These are phyloP conservation scores for Leccinellum albellum DNA, from an alignment of 768 basidiomycete genomes.

Conservation along the genomic window DNA sequence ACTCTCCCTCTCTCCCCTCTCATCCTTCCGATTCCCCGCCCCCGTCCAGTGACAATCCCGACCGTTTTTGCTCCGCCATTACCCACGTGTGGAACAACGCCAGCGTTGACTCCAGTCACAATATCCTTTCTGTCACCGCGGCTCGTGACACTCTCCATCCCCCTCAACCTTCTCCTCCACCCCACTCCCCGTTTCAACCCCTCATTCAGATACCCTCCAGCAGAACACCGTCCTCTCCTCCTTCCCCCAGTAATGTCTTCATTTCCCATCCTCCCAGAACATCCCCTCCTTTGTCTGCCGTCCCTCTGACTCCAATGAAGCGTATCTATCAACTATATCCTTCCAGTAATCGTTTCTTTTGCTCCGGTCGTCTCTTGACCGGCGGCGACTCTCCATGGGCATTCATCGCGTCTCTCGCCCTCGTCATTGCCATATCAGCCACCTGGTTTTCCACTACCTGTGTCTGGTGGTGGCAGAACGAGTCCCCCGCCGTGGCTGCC, in stretches of 20 bases:
- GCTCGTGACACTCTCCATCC: background rate
- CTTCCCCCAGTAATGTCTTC: conserved; percentile 29
- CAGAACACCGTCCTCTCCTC: conserved; percentile 19
- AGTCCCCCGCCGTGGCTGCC: conserved; percentile 65
- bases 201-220: conserved; percentile 26
- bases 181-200: conserved; percentile 19
- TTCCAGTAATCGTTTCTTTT: conserved; percentile 74
- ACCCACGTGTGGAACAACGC: conserved; percentile 54
- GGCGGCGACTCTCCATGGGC: conserved; percentile 87
- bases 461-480: conserved; percentile 47
- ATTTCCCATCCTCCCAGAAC: conserved; percentile 29
- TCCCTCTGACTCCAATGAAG: conserved; percentile 33
- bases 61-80: conserved; percentile 37
- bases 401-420: conserved; percentile 58
- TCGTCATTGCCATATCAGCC: conserved; percentile 67
- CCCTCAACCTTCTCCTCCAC: conserved; percentile 4
- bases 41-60: background rate
- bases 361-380: conserved; percentile 67
- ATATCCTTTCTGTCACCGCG: conserved; percentile 19
- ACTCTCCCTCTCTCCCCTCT: background rate
- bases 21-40: background rate
- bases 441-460: conserved; percentile 81
- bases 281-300: conserved; percentile 32
- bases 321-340: conserved; percentile 64
- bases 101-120: conserved; percentile 48